These are phyloP conservation scores for Cordyceps farinosa DNA, from an alignment of 2,329 filamentous ascomycete genomes.

Conservation along the genomic window DNA sequence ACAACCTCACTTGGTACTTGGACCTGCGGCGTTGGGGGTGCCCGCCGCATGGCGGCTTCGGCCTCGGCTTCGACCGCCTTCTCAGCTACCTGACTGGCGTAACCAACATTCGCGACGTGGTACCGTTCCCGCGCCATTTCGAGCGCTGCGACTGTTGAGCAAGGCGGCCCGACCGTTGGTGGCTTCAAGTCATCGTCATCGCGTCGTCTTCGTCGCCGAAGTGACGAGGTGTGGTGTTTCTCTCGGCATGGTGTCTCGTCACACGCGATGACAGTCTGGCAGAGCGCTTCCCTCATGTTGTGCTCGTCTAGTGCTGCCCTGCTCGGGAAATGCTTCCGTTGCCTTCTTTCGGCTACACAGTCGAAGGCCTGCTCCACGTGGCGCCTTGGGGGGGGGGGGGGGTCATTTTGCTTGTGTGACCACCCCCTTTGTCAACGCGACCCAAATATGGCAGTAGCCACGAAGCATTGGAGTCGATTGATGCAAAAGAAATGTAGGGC, in stretches of 20 bases:
- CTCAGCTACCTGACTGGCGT: constrained; percentile 80
- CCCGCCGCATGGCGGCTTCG: constrained; percentile 87
- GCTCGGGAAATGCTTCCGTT: constrained; percentile 6
- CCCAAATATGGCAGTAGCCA: constrained; percentile 8
- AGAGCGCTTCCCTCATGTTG: background rate
- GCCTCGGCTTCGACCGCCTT: constrained; percentile 83
- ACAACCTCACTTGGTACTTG: constrained; percentile 72
- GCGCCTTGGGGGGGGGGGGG: background rate
- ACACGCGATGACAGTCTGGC: background rate
- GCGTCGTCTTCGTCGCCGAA: background rate
- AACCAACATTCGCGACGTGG: constrained; percentile 77
- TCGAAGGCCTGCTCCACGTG: constrained; percentile 5
- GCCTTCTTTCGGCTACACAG: constrained; percentile 5
- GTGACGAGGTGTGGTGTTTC: background rate
- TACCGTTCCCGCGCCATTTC: constrained; percentile 77
- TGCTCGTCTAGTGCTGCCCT: constrained; percentile 13
- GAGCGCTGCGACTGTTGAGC: constrained; percentile 57
- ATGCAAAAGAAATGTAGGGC: background rate
- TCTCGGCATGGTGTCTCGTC: background rate
- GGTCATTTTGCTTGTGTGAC: background rate
- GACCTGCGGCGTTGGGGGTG: constrained; percentile 89
- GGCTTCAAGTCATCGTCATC: background rate
- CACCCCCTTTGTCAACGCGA: background rate
- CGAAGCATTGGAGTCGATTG: background rate
- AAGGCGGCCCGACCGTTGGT: background rate